A percentile compares a stretch with the other conserved stretches of the same genome.
Evolutionary conservation across 2,329 filamentous ascomycete species (phyloP).

Genomic region (Fusarium odoratissimum): DNA sequence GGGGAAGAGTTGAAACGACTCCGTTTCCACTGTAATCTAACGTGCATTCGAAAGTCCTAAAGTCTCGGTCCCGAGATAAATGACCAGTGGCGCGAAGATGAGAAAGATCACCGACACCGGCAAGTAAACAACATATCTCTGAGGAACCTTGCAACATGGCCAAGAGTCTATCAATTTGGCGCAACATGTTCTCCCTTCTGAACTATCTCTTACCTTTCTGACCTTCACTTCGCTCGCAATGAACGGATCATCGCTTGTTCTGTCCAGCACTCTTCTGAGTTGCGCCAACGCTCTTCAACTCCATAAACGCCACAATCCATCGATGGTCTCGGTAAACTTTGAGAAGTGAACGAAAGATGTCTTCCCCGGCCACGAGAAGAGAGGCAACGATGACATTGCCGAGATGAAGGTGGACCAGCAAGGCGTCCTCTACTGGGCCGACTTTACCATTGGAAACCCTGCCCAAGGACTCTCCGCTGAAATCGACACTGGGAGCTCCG

Average conservation of each 20-base stretch:
- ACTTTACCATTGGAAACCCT: not conserved
- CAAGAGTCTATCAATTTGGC: not conserved
- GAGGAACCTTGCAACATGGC: not conserved
- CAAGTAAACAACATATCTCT: not conserved
- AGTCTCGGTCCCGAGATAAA: not conserved
- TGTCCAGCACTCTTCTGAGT: not conserved
- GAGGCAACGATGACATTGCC: accelerated
- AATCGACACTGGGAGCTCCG: not conserved
- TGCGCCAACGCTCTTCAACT: not conserved
- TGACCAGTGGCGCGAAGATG: not conserved
- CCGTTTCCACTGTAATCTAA: not conserved
- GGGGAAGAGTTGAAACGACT: not conserved
- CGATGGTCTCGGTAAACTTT: not conserved
- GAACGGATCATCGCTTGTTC: not conserved
- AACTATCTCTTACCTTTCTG: not conserved
- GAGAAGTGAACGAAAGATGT: not conserved
- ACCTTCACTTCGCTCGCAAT: not conserved
- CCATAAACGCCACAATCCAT: not conserved
- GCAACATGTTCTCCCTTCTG: accelerated
- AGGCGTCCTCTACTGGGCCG: not conserved
- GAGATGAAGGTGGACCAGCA: not conserved
- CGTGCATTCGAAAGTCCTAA: not conserved
- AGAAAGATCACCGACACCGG: not conserved
- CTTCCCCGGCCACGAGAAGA: not conserved
- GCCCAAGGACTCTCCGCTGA: not conserved